Evolutionary conservation across 495 filamentous ascomycete genomes (phyloP), one percentile per base, ranked within the genome.

Genomic region (Talaromyces adpressus): DNA sequence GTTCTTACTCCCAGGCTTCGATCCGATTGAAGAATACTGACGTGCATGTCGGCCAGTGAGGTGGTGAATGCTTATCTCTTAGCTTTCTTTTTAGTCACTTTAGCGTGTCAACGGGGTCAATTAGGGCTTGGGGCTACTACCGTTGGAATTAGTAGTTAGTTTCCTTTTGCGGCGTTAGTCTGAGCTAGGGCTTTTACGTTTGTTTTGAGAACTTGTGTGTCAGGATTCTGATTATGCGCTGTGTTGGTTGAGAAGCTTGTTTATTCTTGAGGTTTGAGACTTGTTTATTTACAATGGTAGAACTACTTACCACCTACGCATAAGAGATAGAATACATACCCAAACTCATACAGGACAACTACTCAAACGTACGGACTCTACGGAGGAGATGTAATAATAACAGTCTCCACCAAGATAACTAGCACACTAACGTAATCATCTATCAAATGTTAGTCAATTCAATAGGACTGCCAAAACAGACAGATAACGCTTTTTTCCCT

Each of bases 61-160:
- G 27, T 56, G 52, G 12, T 23, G 20, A 56, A 56, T 56, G 52
- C 52, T 56, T 56, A 56, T 56, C 52, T 56, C 27, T 56, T 56
- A 56, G 52, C 49, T 41, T 41, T 41, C 36, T 5, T 41, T 41
- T 41, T 16, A 41, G 36, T 41, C 36, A 41, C 8, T 9, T 41
- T 41, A 41, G 36, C 9, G 36, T 41, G 36, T 41, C 36, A 30
- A 30, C 29, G 29, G 29, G 29, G 6, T 1, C 0, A 30, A 30
- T 41, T 41, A 41, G 27, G 56, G 14, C 6, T 54, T 29, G 51
- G 3, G 51, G 41, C 41, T 30, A 56, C 22, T 25, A 25, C 25
- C 25, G 12, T 30, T 56, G 6, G 5, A 2, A 56, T 27, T 56
- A 56, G 53, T 56, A 56, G 45, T 49, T 49, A 8, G 45, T 49